Base-by-base conservation (phyloP, 2,329 filamentous ascomycete species). In the Hypomyces rosellus region DNA sequence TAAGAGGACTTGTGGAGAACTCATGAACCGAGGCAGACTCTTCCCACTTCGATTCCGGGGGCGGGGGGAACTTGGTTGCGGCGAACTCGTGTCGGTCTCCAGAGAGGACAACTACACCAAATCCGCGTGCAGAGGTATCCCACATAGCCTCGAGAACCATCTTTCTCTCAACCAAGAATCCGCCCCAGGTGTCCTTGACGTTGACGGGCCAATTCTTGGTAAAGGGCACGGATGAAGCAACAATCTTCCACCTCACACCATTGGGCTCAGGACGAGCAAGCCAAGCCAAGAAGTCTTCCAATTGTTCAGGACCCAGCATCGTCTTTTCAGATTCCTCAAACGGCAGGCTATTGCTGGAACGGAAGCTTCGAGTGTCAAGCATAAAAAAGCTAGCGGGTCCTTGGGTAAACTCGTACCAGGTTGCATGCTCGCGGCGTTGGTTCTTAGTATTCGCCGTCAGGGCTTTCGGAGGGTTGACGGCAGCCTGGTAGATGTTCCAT, bases 71-170 rank as follows among this genome's bases (percentile, higher is more conserved):
- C 45, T 85, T 83, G 0, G 92, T 97, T 0, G 92, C 91, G 2
- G 88, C 93, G 66, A 97, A 97, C 67, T 99, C 93, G 64, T 99
- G 93, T n/a, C 93, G 78, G 63, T 99, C 93, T 1, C 93, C 93
- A 14, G 87, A 93, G 11, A 99, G 74, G 12, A 97, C 75, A 3
- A 96, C 77, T 7, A 97, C 84, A 20, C 91, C 88, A 5, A 86
- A 74, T 6, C 88, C 87, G 5, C 81, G 80, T 1, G 80, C 73
- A n/a, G 88, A 85, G 0, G 87, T 84, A 54, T 88, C 85, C 90
- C 93, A 97, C 81, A 96, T 96, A 2, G 89, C 88, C 65, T 96
- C 86, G 13, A 99, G 82, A 22, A 97, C 80, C 49, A 74, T 76
- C 48, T 78, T 80, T 14, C 93, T 84, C 72, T 99, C 93, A 45